Base-by-base conservation (phyloP, 495 filamentous ascomycete genomes). In the Xylaria acuta region DNA sequence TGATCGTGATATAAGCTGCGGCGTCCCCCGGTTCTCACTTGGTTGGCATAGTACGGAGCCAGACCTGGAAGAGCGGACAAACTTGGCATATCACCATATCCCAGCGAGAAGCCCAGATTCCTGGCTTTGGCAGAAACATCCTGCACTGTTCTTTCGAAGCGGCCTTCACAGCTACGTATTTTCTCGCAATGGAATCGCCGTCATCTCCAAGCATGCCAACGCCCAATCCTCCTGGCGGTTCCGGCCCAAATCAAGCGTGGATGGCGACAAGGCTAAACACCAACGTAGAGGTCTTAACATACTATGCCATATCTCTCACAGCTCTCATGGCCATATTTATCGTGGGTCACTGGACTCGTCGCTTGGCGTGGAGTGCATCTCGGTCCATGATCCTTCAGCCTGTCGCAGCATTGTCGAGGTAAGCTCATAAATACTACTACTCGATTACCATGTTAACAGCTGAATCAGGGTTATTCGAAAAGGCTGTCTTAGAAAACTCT, bases 281-380 rank as follows among this genome's bases (percentile, higher is more conserved):
- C 22, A 87, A 82, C 70, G 76, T 79, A 41, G 68, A 78, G 47
- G 65, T 77, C 7, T 64, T 82, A 62, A 81, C 77, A 40, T 80
- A 80, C 45, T 89, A 84, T 67, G 84, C 84, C 53, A 82, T 80
- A 7, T 80, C 79, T 25, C 76, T 88, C 5, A 79, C 78, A 60
- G 82, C 82, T 8, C 80, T 89, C n/a, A 82, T 88, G 22, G 83
- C 75, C 49, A 51, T 88, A 63, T 88, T 88, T 73, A 81, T 85
- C 22, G n/a, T 88, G 49, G 79, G 81, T 47, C 85, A 87, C 67
- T 87, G 84, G 84, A 65, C 80, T 20, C 80, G 81, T 27, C 70
- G 63, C 20, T 25, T 73, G 11, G 72, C 72, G 47, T 72, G 68
- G 74, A 68, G 67, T 30, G 58, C 74, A 30, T 74, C 76, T 69